Percentiles rank a stretch among this genome's conserved stretches.
Evolutionary conservation across 495 filamentous ascomycete species (phyloP).

Genomic region (Xylaria cubensis): DNA sequence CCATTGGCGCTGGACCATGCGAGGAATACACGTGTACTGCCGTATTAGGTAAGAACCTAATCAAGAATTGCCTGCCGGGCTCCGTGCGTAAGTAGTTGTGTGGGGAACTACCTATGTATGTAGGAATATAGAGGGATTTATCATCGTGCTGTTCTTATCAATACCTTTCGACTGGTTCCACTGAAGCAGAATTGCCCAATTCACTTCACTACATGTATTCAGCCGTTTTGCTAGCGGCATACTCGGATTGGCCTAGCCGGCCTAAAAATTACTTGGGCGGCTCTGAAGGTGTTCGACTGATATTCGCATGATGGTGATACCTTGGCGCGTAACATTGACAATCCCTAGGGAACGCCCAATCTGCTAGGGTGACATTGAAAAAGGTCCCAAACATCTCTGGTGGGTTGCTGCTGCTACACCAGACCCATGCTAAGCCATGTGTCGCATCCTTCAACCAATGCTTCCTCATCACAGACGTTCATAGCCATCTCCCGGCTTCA

Average conservation of each 20-base stretch:
- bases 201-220: background rate
- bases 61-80: constrained; percentile 21
- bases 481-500: background rate
- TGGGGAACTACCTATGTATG: background rate
- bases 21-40: constrained; percentile 17
- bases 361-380: constrained; percentile 24
- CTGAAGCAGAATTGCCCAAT: background rate
- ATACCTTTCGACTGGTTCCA: background rate
- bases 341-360: background rate
- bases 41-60: constrained; percentile 29
- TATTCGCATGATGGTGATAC: background rate
- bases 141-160: background rate
- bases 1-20: background rate
- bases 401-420: constrained; percentile 18
- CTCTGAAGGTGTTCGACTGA: background rate
- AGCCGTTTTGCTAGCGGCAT: background rate
- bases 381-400: constrained; percentile 26
- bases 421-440: constrained; percentile 26
- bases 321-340: constrained; percentile 2
- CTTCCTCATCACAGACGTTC: background rate
- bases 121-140: constrained; percentile 1
- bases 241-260: background rate
- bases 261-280: background rate
- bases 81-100: background rate
- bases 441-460: constrained; percentile 19